Evolutionary conservation across 495 filamentous ascomycete genomes (phyloP).

Genomic region (Parathielavia hyrcaniae): DNA sequence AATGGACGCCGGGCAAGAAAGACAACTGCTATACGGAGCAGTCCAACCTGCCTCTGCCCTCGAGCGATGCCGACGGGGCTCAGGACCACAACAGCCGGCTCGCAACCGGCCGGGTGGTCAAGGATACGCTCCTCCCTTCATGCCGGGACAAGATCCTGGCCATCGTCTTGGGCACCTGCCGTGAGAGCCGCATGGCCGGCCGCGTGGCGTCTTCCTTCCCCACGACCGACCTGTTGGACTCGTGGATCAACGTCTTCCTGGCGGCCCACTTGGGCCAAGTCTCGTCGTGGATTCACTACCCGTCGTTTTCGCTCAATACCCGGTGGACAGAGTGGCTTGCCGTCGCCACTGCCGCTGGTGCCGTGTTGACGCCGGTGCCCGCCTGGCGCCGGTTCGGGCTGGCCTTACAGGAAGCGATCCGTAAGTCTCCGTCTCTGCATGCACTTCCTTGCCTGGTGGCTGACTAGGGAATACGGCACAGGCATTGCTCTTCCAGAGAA

Average conservation of each 20-base stretch:
- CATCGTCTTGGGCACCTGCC: constrained; percentile 50
- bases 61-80: constrained; percentile 29
- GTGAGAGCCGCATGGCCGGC: constrained; percentile 37
- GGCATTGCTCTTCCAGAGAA: constrained; percentile 41
- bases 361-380: constrained; percentile 48
- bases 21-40: constrained; percentile 51
- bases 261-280: constrained; percentile 44
- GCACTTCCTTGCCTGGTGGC: constrained; percentile 2
- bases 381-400: constrained; percentile 57
- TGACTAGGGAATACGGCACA: not conserved
- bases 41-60: constrained; percentile 47
- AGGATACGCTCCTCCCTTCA: constrained; percentile 42
- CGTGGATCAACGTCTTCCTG: constrained; percentile 55
- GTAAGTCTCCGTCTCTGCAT: constrained; percentile 19
- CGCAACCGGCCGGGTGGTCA: constrained; percentile 30
- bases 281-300: constrained; percentile 53
- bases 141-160: constrained; percentile 54
- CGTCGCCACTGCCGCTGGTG: constrained; percentile 50
- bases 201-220: constrained; percentile 56
- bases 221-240: constrained; percentile 52
- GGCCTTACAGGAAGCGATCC: constrained; percentile 55
- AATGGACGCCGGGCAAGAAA: constrained; percentile 46
- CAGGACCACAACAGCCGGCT: constrained; percentile 19
- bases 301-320: constrained; percentile 47
- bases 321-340: constrained; percentile 53